Percentiles rank a stretch among this genome's conserved stretches.
phyloP scores from a whole-genome alignment of 306 rosid species.

The Cajanus cajan region DNA sequence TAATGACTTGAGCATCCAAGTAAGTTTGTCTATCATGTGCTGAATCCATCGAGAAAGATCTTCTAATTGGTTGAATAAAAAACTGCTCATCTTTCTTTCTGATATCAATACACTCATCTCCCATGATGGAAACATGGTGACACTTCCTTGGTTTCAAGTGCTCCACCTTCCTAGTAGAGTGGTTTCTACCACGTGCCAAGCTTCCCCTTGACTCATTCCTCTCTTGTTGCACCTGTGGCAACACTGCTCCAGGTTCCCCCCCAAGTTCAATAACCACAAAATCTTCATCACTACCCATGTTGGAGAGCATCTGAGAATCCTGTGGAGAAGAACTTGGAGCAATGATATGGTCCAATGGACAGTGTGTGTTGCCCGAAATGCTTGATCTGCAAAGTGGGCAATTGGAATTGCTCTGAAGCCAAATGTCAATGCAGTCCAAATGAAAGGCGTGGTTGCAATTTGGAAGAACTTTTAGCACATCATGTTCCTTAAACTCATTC shows the following conservation, averaged over 20 bases:
- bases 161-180: slow-evolving; percentile 42
- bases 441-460: slow-evolving; percentile 64
- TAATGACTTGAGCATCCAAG: slow-evolving; percentile 49
- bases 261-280: slow-evolving; percentile 17
- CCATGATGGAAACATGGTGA: slow-evolving; percentile 59
- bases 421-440: slow-evolving; percentile 59
- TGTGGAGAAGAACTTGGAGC: slow-evolving; percentile 82
- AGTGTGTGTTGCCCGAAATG: slow-evolving; percentile 41
- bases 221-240: slow-evolving; percentile 41
- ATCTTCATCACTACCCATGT: slow-evolving; percentile 36
- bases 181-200: slow-evolving; percentile 17
- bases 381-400: slow-evolving; percentile 68
- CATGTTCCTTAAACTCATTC: slow-evolving; percentile 52
- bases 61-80: slow-evolving; percentile 52
- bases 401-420: slow-evolving; percentile 58
- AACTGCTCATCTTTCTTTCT: slow-evolving; percentile 59
- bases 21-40: slow-evolving; percentile 57
- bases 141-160: slow-evolving; percentile 43
- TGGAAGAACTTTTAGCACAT: slow-evolving; percentile 49
- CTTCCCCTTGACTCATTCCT: slow-evolving; percentile 36
- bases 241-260: slow-evolving; percentile 39
- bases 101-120: slow-evolving; percentile 63
- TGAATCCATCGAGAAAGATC: slow-evolving; percentile 86
- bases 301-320: slow-evolving; percentile 47
- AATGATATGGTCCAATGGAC: slow-evolving; percentile 41